Evolutionary conservation across 805 yeast species (phyloP).

Genomic region (Metschnikowia lochheadii): DNA sequence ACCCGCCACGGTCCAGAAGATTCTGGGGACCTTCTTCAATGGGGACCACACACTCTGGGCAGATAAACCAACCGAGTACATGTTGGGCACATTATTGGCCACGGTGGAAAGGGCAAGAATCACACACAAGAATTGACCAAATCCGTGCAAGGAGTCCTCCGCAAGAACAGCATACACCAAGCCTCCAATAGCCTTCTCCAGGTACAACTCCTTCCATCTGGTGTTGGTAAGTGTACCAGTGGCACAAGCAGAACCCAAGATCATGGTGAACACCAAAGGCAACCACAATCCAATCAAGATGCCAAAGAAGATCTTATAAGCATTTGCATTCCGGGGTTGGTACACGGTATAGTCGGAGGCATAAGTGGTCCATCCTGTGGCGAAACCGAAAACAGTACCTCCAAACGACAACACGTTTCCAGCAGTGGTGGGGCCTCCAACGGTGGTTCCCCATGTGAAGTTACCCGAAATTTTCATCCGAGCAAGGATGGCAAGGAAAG

Average conservation of each 20-base stretch:
- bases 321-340: conserved; percentile 64
- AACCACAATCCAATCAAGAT: conserved; percentile 59
- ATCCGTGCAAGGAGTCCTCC: conserved; percentile 75
- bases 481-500: conserved; percentile 74
- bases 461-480: conserved; percentile 65
- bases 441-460: conserved; percentile 38
- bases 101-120: conserved; percentile 80
- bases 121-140: conserved; percentile 88
- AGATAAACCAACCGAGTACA: conserved; percentile 85
- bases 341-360: conserved; percentile 91
- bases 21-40: conserved; percentile 73
- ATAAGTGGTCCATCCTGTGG: conserved; percentile 92
- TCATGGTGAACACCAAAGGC: conserved; percentile 70
- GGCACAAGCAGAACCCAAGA: conserved; percentile 83
- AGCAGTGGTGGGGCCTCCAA: conserved; percentile 62
- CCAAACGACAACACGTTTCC: conserved; percentile 79
- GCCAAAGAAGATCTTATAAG: conserved; percentile 56
- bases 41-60: conserved; percentile 82
- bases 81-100: conserved; percentile 88
- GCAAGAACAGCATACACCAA: conserved; percentile 75
- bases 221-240: conserved; percentile 51
- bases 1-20: conserved; percentile 74
- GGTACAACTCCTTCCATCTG: conserved; percentile 49
- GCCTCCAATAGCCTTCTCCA: conserved; percentile 67
- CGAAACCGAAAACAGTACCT: conserved; percentile 79